Evolutionary conservation across 2,329 filamentous ascomycete species (phyloP), one percentile per base, ranked within the genome.

Genomic region (Alternaria gaisen): DNA sequence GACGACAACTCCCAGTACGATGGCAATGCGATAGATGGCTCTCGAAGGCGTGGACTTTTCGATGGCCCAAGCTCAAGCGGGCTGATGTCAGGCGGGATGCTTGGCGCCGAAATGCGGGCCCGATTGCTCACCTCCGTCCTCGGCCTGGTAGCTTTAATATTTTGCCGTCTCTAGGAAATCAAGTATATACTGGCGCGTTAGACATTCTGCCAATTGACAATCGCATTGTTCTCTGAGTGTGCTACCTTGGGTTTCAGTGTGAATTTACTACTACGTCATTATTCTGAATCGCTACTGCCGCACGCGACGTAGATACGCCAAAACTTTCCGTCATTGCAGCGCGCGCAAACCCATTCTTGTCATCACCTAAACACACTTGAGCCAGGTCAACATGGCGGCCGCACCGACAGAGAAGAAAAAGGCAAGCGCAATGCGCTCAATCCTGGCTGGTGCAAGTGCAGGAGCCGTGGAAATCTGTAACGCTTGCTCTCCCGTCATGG

Each of bases 381-480:
- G 18, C 40, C 40, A 34, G 26, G 26, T 36, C 54, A 64, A 20
- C 32, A 76, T 77, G 74, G 69, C 74, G 47, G 61, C 74, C 12
- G 58, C 69, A 54, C 58, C 70, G 10, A 54, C 67, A 32, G 76
- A 79, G 53, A 79, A 78, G 70, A 79, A 78, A 60, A 77, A 77
- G 81, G 92, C 94, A 47, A 97, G 91, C 74, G 87, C 91, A 50
- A 80, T 97, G 77, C 91, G 95, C 70, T 97, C 93, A 61, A 92
- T 98, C 72, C 84, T 98, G 71, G 95, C 95, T 57, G 95, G 95
- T 65, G 92, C 93, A 58, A 91, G 91, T n/a, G 95, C 94, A 56
- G 95, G 95, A 73, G 95, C 94, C 56, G 87, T 98, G 68, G 94
- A 99, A 82, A 98, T 98, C 79, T 88, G 91, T 94, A 83, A 70